Evolutionary conservation across 2,329 filamentous ascomycete species (phyloP).

Genomic region (Claviceps quebecensis): DNA sequence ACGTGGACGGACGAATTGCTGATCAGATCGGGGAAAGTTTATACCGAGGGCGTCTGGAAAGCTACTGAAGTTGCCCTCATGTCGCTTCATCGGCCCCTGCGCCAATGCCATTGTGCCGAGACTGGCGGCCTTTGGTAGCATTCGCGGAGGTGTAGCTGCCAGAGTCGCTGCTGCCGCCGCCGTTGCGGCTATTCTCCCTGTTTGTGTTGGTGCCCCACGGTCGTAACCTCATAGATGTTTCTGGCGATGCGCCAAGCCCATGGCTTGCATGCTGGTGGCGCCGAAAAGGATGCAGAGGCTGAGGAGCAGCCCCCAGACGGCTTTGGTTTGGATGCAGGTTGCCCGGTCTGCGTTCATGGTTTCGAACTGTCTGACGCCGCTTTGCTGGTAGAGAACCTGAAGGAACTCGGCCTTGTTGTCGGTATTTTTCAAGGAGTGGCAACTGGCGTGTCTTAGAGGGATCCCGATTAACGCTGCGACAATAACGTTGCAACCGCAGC

Average conservation of each 20-base stretch:
- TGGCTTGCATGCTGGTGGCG: constrained; percentile 34
- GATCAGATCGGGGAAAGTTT: constrained; percentile 8
- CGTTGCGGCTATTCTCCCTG: constrained; percentile 4
- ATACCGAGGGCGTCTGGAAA: constrained; percentile 17
- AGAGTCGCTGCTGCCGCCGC: neutral
- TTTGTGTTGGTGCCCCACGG: constrained; percentile 22
- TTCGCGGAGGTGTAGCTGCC: constrained; percentile 6
- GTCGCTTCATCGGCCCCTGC: constrained; percentile 15
- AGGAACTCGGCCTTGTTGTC: constrained; percentile 31
- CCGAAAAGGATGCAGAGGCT: constrained; percentile 58
- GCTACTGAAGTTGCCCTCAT: constrained; percentile 17
- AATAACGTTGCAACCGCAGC: constrained; percentile 66
- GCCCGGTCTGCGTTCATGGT: constrained; percentile 39
- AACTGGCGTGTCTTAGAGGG: constrained; percentile 66
- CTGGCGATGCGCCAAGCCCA: constrained; percentile 48
- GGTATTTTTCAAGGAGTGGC: constrained; percentile 31
- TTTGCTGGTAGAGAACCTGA: constrained; percentile 27
- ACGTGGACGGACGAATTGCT: constrained; percentile 12
- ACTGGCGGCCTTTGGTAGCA: constrained; percentile 16
- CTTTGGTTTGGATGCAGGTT: constrained; percentile 74
- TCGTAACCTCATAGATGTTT: constrained; percentile 39
- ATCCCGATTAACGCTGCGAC: constrained; percentile 65
- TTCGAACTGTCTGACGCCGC: constrained; percentile 20
- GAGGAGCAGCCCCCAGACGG: constrained; percentile 76
- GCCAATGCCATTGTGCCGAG: constrained; percentile 25